Base-by-base conservation (phyloP, 2,329 filamentous ascomycete species). In the Magnaporthiopsis rhizophila region DNA sequence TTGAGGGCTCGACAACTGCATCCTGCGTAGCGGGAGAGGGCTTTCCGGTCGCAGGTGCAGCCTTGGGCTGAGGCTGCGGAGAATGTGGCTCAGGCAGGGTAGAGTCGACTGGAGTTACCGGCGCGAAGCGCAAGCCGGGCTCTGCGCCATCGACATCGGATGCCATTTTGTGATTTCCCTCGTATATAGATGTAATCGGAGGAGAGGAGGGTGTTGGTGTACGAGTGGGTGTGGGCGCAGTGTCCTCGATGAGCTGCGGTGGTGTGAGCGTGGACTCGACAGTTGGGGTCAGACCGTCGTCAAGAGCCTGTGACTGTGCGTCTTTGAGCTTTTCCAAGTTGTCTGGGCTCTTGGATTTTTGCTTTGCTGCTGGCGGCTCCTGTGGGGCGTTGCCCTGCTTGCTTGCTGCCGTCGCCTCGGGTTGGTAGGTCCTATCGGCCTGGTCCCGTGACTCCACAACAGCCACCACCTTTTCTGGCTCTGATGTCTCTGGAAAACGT, bases 141-240 rank as follows among this genome's bases (percentile, higher is more conserved):
- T 32, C 62, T n/a, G 58, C 62, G n/a, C 8, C 45, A 21, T 63
- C 62, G 24, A 58, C 62, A 36, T 45, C 26, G 56, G 26, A 15
- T 26, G 45, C 53, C 6, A 28, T 45, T 32, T 26, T 58, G 18
- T 28, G 57, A n/a, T 58, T 36, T 18, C n/a, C 50, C 7, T 58
- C 32, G 34, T 63, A 50, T 8, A 30, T 28, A 6, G 56, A 58
- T 11, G 62, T 36, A 32, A 58, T 32, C 36, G 50, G 62, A 15
- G 62, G 62, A n/a, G 62, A 63, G n/a, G 62, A 63, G 9, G 50
- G 53, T 36, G 62, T 53, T 21, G 61, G 61, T 6, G 38, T 57
- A n/a, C 61, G 50, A n/a, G 45, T n/a, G 6, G 45, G 45, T 7
- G 45, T 53, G 7, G 45, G 45, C 7, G 45, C 45, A 8, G 45